Conservation (phyloP, 2,329 filamentous ascomycete species). For the Tolypocladium paradoxum region DNA sequence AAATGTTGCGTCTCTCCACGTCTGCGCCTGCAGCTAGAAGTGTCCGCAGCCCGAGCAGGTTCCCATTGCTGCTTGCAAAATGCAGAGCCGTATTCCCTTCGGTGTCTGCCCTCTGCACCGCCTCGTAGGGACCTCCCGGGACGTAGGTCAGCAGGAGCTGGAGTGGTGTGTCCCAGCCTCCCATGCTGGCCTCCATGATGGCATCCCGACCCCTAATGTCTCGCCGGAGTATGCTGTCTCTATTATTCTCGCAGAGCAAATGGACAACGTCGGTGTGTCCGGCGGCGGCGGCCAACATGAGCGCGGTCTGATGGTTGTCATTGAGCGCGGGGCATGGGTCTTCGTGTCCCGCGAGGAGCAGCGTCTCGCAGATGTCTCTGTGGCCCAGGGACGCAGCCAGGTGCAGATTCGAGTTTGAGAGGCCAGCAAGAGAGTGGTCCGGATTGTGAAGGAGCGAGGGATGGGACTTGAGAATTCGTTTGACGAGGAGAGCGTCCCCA, state of each 20-base stretch:
- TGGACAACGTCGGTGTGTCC: slow-evolving; percentile 67
- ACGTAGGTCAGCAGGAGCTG: slow-evolving; percentile 53
- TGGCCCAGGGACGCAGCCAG: slow-evolving; percentile 66
- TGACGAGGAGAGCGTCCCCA: slow-evolving; percentile 60
- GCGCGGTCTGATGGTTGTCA: slow-evolving; percentile 66
- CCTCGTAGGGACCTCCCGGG: slow-evolving; percentile 39
- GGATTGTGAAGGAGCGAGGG: slow-evolving; percentile 67
- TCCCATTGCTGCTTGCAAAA: slow-evolving; percentile 74
- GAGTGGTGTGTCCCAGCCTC: slow-evolving; percentile 53
- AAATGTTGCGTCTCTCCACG: slow-evolving; percentile 59
- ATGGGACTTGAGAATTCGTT: slow-evolving; percentile 65
- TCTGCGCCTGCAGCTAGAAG: slow-evolving; percentile 71
- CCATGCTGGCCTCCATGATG: slow-evolving; percentile 52
- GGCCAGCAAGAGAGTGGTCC: slow-evolving; percentile 53
- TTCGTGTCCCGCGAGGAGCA: slow-evolving; percentile 69
- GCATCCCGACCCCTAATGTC: slow-evolving; percentile 63
- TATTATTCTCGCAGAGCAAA: slow-evolving; percentile 55
- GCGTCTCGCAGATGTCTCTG: slow-evolving; percentile 54
- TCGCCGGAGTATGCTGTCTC: slow-evolving; percentile 49
- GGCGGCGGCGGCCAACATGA: slow-evolving; percentile 64
- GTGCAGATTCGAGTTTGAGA: slow-evolving; percentile 77
- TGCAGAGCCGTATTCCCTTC: slow-evolving; percentile 82
- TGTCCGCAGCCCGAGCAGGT: slow-evolving; percentile 65
- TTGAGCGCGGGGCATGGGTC: slow-evolving; percentile 63
- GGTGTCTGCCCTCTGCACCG: slow-evolving; percentile 49